A percentile compares a stretch with the other conserved stretches of the same genome.
Evolutionary conservation across 1,284 basidiomycete species (phyloP).

Genomic region (Cutaneotrichosporon curvatum): DNA sequence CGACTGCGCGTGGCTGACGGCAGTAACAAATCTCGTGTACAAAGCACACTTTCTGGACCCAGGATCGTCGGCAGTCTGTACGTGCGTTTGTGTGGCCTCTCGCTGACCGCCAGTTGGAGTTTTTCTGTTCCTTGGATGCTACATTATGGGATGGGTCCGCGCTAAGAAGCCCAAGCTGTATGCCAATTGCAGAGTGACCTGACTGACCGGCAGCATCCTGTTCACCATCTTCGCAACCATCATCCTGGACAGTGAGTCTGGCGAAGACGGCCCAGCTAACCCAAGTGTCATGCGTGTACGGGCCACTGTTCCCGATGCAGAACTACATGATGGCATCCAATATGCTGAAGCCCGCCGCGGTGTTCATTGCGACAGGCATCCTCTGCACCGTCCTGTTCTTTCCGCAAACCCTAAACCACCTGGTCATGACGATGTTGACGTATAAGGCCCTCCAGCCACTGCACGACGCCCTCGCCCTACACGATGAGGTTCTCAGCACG

Average conservation of each 20-base stretch:
- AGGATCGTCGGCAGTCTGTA: constrained; percentile 51
- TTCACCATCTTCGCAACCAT: constrained; percentile 53
- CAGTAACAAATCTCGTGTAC: constrained; percentile 53
- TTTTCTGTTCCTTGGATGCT: constrained; percentile 63
- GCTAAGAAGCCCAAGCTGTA: constrained; percentile 58
- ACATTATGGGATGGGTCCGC: constrained; percentile 56
- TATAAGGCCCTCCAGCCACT: constrained; percentile 33
- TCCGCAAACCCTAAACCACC: constrained; percentile 62
- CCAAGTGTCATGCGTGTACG: constrained; percentile 53
- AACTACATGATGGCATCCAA: constrained; percentile 56
- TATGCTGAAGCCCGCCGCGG: constrained; percentile 56
- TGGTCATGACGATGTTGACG: constrained; percentile 30
- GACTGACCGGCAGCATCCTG: constrained; percentile 40
- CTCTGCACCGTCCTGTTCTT: constrained; percentile 59
- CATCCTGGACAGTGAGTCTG: constrained; percentile 33
- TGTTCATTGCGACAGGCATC: constrained; percentile 58
- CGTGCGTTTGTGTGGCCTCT: too few species aligned
- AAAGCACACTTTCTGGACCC: constrained; percentile 63
- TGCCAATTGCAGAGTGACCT: too few species aligned
- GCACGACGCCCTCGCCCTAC: constrained; percentile 33
- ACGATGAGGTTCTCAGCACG: constrained; percentile 35
- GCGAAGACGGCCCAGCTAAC: constrained; percentile 5
- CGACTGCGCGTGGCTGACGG: background rate
- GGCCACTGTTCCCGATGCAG: constrained; percentile 57
- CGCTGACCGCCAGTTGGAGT: constrained; percentile 45